Conservation (phyloP, 768 basidiomycete genomes). For the Mycena filopes region DNA sequence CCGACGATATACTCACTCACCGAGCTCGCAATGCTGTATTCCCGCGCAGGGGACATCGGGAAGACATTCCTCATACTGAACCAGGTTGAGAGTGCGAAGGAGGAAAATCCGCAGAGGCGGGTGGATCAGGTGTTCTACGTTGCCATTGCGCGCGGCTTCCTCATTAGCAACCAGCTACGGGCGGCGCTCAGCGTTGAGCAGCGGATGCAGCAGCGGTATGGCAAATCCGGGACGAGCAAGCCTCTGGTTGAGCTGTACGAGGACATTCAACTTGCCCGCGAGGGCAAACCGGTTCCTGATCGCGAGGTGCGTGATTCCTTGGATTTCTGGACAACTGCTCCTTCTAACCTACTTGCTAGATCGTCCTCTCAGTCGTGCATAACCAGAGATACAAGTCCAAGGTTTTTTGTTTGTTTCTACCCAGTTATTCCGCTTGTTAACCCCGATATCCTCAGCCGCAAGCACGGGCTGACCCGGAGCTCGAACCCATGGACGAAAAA, state of each 20-base stretch:
- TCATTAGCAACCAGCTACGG: constrained; percentile 6
- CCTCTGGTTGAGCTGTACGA: constrained; percentile 20
- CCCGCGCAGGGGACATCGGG: constrained; percentile 46
- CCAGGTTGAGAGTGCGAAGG: constrained; percentile 45
- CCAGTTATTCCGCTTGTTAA: not conserved
- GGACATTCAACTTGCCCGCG: constrained; percentile 7
- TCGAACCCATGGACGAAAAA: not conserved
- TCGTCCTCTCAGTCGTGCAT: not conserved
- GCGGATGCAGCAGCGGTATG: constrained; percentile 20
- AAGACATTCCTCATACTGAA: constrained; percentile 55
- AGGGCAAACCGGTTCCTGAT: not conserved
- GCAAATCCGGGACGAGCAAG: constrained; percentile 4
- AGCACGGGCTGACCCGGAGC: not conserved
- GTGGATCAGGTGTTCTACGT: constrained; percentile 31
- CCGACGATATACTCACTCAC: constrained; percentile 62
- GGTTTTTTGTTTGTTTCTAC: not conserved
- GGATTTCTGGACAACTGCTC: not conserved
- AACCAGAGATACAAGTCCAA: not conserved
- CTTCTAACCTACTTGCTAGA: constrained; percentile 3
- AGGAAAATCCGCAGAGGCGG: not conserved
- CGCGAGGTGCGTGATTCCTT: not conserved
- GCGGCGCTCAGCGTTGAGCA: constrained; percentile 20
- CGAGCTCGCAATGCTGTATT: constrained; percentile 59
- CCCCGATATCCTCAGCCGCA: not conserved
- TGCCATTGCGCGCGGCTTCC: constrained; percentile 28